Conservation (phyloP, 2,329 filamentous ascomycete species). For the Aspergillus novoparasiticus region DNA sequence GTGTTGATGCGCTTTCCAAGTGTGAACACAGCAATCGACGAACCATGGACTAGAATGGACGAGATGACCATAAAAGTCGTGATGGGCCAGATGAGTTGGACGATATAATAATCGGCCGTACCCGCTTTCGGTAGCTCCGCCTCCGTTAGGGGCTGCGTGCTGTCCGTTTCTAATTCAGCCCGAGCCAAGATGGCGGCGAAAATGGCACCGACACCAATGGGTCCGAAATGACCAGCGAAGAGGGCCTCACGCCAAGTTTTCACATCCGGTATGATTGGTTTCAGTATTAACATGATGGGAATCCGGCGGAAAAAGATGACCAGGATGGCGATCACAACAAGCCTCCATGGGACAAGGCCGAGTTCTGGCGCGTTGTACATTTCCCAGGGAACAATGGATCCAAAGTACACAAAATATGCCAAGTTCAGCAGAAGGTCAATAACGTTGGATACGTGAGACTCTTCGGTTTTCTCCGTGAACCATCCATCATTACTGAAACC, state of each 20-base stretch:
- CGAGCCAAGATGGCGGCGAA: slow-evolving; percentile 92
- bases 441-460: slow-evolving; percentile 98
- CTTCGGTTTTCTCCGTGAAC: slow-evolving; percentile 98
- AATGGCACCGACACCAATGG: slow-evolving; percentile 94
- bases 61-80: slow-evolving; percentile 90
- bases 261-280: slow-evolving; percentile 91
- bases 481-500: slow-evolving; percentile 99
- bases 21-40: slow-evolving; percentile 97
- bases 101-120: slow-evolving; percentile 67
- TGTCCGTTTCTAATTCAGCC: slow-evolving; percentile 80
- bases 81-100: slow-evolving; percentile 92
- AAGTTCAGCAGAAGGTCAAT: slow-evolving; percentile 96
- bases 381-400: slow-evolving; percentile 95
- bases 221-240: slow-evolving; percentile 96
- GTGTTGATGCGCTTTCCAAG: slow-evolving; percentile 98
- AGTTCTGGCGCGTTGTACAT: slow-evolving; percentile 77
- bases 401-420: slow-evolving; percentile 97
- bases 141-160: slow-evolving; percentile 71
- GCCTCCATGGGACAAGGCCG: slow-evolving; percentile 81
- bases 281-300: slow-evolving; percentile 87
- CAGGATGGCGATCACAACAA: slow-evolving; percentile 90
- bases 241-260: slow-evolving; percentile 98
- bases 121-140: slow-evolving; percentile 56
- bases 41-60: slow-evolving; percentile 94
- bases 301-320: slow-evolving; percentile 96